Evolutionary conservation across 495 filamentous ascomycete genomes (phyloP).

Genomic region (Letharia columbiana): DNA sequence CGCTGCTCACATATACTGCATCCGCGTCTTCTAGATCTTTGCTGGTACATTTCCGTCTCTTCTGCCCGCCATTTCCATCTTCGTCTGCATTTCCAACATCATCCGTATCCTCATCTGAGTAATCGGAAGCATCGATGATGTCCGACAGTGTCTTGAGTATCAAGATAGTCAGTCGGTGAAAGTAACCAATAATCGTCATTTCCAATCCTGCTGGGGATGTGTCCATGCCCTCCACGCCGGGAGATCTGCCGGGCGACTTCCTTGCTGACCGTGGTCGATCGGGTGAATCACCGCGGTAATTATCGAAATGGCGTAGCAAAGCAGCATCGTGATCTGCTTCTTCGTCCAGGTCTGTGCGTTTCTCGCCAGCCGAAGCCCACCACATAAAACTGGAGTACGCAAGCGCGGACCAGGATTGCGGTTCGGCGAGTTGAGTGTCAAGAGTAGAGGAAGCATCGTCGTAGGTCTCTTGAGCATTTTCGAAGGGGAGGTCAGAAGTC

Average conservation of each 20-base stretch:
- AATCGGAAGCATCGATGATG: conserved; percentile 51
- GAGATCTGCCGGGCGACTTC: conserved; percentile 30
- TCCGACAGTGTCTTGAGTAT: conserved; percentile 62
- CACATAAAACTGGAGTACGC: conserved; percentile 92
- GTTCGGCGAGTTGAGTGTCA: conserved; percentile 51
- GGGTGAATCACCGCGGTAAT: conserved; percentile 31
- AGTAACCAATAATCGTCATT: conserved; percentile 80
- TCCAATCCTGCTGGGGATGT: conserved; percentile 35
- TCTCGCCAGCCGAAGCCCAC: conserved; percentile 96
- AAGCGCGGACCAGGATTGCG: conserved; percentile 77
- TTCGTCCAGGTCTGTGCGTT: conserved; percentile 42
- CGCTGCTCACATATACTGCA: conserved; percentile 50
- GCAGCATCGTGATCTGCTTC: conserved; percentile 32
- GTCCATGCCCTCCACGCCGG: conserved; percentile 16
- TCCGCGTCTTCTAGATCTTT: conserved; percentile 18
- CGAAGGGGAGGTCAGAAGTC: neutral
- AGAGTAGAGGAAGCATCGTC: conserved; percentile 33
- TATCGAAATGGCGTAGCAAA: conserved; percentile 31
- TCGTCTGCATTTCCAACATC: conserved; percentile 37
- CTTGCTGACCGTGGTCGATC: conserved; percentile 14
- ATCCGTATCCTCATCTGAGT: conserved; percentile 20
- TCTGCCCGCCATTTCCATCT: conserved; percentile 29
- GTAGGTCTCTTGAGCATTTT: conserved; percentile 29
- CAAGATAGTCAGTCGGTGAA: conserved; percentile 73
- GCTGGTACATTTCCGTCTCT: conserved; percentile 13